Base-by-base conservation (phyloP, 192 early-diverging fungal genomes). In the Coemansia sp. region DNA sequence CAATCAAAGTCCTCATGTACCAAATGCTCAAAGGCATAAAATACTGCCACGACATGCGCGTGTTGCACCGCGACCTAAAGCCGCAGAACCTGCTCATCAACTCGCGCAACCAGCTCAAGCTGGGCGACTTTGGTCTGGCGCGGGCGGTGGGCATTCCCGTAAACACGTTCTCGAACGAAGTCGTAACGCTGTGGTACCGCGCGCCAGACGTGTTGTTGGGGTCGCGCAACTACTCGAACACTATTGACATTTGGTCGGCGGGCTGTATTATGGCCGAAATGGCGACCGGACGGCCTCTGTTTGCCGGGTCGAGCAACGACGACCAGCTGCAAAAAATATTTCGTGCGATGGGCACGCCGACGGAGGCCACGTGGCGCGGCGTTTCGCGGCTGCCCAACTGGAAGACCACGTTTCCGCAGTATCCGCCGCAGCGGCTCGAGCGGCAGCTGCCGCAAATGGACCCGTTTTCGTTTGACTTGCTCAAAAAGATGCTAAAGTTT, bases 191-290 rank as follows among this genome's bases (percentile, higher is more conserved):
- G 37, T 98, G 96, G 96, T 98, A 98, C 69, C 87, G 96, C 49
- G 92, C 95, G 14, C 95, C 94, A 1, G 95, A 98, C 76, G 93
- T 98, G n/a, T 84, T 98, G 11, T 84, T 98, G 31, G 96, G 96
- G 12, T 97, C 94, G 44, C 86, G 93, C 58, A 92, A 89, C 69
- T 98, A 98, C 81, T 87, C 89, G 15, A 97, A 91, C 8, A 92
- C 93, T 20, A 97, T 98, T 63, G 96, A 98, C 67, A 95, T 98
- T 26, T 98, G 96, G 96, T 94, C 92, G 28, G 91, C 90, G 11
- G 96, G 96, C 40, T 98, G 96, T 75, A 98, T 98, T 72, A 94
- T 98, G 92, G 96, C 96, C 17, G 92, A 93, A 68, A 93, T 92
- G 90, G 90, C 82, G 66, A 85, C 87, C 5, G 91, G 91, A 0